phyloP scores from a whole-genome alignment of 331 rosid species.

The Pyrus hybrid region DNA sequence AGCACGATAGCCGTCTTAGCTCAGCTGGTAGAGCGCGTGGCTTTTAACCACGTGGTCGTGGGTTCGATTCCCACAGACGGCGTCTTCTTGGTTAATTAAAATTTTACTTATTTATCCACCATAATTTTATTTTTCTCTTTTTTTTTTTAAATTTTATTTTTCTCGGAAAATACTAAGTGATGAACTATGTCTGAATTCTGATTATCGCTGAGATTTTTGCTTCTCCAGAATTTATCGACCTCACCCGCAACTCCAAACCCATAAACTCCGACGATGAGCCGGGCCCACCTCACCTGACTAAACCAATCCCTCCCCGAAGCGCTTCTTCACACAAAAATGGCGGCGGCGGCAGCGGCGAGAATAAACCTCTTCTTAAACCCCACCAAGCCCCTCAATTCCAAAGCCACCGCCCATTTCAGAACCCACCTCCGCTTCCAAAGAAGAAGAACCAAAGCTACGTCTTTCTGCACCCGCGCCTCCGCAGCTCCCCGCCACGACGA shows the following conservation, averaged over 20 bases:
- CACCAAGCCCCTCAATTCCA: slow-evolving; percentile 31
- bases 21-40: slow-evolving; percentile 81
- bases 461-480: slow-evolving; percentile 35
- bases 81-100: neutral
- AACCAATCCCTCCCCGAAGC: neutral
- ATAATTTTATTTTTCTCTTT: no score
- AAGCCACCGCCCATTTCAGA: slow-evolving; percentile 23
- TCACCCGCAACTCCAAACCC: neutral
- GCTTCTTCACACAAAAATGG: slow-evolving; percentile 1
- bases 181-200: neutral
- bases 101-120: no score
- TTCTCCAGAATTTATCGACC: neutral
- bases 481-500: neutral
- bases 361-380: slow-evolving; percentile 49
- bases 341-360: slow-evolving; percentile 29
- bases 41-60: slow-evolving; percentile 94
- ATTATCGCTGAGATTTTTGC: neutral
- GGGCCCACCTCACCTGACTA: neutral
- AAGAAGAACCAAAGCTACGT: neutral
- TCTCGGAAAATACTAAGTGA: neutral
- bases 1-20: slow-evolving; percentile 45
- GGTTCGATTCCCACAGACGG: slow-evolving; percentile 95
- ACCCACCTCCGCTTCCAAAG: slow-evolving; percentile 30
- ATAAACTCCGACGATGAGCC: neutral
- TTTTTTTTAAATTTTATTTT: no score